phyloP scores from a whole-genome alignment of 164 flowering plant genomes.

The Tinospora cordifolia region DNA sequence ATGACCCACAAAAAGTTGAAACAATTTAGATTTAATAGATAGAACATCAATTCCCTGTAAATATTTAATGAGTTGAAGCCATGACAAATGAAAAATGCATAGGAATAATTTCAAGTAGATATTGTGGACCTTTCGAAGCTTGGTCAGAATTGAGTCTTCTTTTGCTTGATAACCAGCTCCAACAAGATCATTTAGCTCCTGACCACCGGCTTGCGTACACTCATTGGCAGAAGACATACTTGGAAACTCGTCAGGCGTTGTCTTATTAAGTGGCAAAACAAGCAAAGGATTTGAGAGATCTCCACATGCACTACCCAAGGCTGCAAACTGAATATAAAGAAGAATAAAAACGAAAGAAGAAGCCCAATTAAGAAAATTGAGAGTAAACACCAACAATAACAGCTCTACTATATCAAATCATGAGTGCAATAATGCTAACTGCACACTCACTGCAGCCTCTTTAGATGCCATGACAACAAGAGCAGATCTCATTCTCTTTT shows the following conservation, averaged over 20 bases:
- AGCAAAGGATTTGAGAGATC: constrained; percentile 61
- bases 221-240: constrained; percentile 12
- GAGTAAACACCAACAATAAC: not conserved
- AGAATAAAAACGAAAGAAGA: constrained; percentile 8
- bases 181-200: constrained; percentile 32
- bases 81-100: no score
- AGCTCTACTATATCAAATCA: no score
- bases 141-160: constrained; percentile 61
- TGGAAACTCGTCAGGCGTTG: constrained; percentile 22
- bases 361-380: not conserved
- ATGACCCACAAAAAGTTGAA: not conserved
- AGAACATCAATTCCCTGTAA: no score
- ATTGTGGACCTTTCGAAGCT: constrained; percentile 52
- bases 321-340: constrained; percentile 68
- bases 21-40: no score
- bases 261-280: constrained; percentile 55
- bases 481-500: constrained; percentile 44
- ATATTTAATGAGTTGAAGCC: no score
- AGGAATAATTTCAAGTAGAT: not conserved
- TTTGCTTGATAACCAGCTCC: constrained; percentile 59
- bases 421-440: no score
- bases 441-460: constrained; percentile 61
- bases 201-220: constrained; percentile 28
- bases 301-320: constrained; percentile 44
- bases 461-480: constrained; percentile 70